Percentiles rank a stretch among this genome's conserved stretches.
Evolutionary conservation across 2,329 filamentous ascomycete species (phyloP).

Genomic region (Sarocladium brachiariae): DNA sequence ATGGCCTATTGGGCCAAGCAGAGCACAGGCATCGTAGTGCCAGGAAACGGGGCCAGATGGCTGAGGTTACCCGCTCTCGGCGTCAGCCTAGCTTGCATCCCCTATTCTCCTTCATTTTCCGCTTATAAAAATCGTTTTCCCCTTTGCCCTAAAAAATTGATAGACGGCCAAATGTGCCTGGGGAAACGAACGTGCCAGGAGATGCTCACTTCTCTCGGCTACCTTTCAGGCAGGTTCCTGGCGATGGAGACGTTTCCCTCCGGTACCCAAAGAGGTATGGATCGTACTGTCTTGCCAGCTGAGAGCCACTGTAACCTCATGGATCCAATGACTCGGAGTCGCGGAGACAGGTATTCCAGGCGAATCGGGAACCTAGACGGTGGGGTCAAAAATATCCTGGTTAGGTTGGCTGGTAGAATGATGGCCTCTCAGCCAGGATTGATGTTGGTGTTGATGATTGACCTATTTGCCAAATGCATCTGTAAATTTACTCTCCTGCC

Average conservation of each 20-base stretch:
- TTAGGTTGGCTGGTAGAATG: neutral
- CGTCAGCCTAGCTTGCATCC: neutral
- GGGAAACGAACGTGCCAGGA: too few relatives aligned
- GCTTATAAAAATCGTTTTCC: too few relatives aligned
- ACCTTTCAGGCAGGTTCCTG: neutral
- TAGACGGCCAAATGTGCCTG: too few relatives aligned
- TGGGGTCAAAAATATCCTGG: neutral
- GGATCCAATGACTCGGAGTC: conserved; percentile 9
- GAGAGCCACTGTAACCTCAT: conserved; percentile 1
- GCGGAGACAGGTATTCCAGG: neutral
- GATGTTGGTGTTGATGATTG: neutral
- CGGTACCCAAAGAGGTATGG: neutral
- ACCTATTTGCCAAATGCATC: neutral
- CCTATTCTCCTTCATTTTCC: too few relatives aligned
- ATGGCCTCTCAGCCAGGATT: neutral
- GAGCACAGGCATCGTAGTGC: too few relatives aligned
- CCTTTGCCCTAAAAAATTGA: too few relatives aligned
- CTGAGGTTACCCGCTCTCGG: neutral
- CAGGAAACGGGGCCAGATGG: too few relatives aligned
- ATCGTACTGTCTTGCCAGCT: neutral
- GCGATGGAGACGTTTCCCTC: neutral
- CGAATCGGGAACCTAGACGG: conserved; percentile 6
- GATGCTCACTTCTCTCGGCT: too few relatives aligned
- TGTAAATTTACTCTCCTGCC: too few relatives aligned
- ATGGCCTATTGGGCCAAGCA: too few relatives aligned